phyloP scores from a whole-genome alignment of 1,284 basidiomycete genomes.

The Cutaneotrichosporon sp. region DNA sequence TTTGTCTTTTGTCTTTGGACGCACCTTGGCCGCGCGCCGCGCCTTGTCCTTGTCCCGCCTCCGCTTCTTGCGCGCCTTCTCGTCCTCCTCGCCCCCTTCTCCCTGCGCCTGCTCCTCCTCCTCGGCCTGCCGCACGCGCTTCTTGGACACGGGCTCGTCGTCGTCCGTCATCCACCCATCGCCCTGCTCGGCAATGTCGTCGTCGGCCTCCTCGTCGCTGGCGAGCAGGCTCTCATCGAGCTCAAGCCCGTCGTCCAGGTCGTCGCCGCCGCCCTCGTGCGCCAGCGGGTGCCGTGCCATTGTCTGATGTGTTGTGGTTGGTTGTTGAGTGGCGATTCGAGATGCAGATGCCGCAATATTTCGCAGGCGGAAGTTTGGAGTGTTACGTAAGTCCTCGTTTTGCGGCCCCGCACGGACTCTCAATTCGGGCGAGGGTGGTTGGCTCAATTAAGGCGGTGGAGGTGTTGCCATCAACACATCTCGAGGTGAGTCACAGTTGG shows the following conservation, averaged over 20 bases:
- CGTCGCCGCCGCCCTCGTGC: constrained; percentile 37
- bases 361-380: background rate
- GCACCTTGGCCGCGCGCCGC: constrained; percentile 27
- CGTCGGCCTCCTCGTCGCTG: constrained; percentile 23
- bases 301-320: background rate
- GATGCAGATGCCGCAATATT: constrained; percentile 1
- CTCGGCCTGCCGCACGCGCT: background rate
- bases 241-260: constrained; percentile 49
- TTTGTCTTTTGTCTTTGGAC: too few species aligned
- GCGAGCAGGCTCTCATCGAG: constrained; percentile 34
- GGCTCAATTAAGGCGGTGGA: background rate
- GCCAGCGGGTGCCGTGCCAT: constrained; percentile 8
- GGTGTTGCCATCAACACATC: background rate
- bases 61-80: constrained; percentile 23
- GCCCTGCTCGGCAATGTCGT: constrained; percentile 12
- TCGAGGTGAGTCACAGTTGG: too few species aligned
- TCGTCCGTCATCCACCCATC: constrained; percentile 24
- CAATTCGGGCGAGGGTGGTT: background rate
- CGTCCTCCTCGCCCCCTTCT: constrained; percentile 8
- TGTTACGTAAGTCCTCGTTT: constrained; percentile 6
- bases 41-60: constrained; percentile 32
- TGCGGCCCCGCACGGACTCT: background rate
- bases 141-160: constrained; percentile 10
- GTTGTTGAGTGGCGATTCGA: constrained; percentile 3
- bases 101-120: constrained; percentile 17